Conservation (phyloP, 192 early-diverging fungal species). For the Chytriomyces confervae region DNA sequence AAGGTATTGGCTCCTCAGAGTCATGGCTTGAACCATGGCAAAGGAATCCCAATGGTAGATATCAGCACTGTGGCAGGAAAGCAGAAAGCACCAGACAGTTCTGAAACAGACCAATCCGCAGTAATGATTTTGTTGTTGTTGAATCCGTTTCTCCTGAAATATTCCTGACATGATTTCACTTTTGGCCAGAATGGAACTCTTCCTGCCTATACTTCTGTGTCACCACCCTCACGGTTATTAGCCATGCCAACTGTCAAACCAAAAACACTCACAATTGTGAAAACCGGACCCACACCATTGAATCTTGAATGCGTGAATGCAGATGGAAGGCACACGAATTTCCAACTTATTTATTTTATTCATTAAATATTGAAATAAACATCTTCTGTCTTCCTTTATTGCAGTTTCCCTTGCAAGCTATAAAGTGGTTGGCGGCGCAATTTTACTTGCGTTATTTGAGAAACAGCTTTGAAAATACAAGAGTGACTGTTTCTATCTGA, state of each 20-base stretch:
- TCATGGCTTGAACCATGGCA: slow-evolving; percentile 19
- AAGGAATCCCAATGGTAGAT: slow-evolving; percentile 9
- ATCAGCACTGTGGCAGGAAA: background rate
- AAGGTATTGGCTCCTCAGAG: slow-evolving; percentile 3
- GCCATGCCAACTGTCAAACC: slow-evolving; percentile 16
- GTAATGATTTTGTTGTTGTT: background rate
- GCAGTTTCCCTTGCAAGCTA: no score
- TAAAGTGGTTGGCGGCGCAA: no score
- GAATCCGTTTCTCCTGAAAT: background rate
- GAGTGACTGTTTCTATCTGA: no score
- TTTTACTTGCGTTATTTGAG: no score
- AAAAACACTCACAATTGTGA: background rate
- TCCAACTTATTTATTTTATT: no score
- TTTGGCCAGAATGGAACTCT: slow-evolving; percentile 10
- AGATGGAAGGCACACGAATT: no score
- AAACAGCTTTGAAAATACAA: no score
- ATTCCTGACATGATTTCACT: background rate
- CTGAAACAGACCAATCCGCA: background rate
- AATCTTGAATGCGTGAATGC: slow-evolving; percentile 44
- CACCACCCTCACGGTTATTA: slow-evolving; percentile 22
- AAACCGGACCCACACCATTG: background rate
- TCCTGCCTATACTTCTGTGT: slow-evolving; percentile 11
- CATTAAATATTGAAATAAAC: no score
- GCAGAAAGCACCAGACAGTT: slow-evolving; percentile 1
- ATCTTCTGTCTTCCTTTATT: no score